Evolutionary conservation across 116 monocot species (phyloP).

Genomic region (Zostera marina): DNA sequence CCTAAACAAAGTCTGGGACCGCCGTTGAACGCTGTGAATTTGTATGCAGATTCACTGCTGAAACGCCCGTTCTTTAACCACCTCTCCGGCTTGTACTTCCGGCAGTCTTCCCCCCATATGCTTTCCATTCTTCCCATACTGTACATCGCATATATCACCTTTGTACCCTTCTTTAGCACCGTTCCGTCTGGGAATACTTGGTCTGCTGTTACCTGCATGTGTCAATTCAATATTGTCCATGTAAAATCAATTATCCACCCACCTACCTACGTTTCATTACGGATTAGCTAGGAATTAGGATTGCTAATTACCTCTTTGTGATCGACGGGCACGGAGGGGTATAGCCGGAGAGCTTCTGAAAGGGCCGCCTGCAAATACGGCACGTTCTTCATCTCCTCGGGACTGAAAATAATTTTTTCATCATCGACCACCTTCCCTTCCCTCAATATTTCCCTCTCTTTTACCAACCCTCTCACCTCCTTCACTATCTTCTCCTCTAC

Average conservation of each 20-base stretch:
- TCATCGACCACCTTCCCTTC: background rate
- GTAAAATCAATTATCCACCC: too few species aligned
- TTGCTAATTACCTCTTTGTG: constrained; percentile 79
- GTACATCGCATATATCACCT: constrained; percentile 81
- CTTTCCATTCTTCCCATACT: constrained; percentile 88
- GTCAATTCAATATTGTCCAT: too few species aligned
- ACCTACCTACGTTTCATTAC: too few species aligned
- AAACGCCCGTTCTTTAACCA: constrained; percentile 72
- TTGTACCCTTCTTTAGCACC: constrained; percentile 72
- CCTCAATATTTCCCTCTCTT: constrained; percentile 14
- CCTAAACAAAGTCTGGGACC: constrained; percentile 79
- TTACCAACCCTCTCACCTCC: constrained; percentile 36
- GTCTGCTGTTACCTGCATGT: constrained; percentile 54
- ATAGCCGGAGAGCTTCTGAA: constrained; percentile 69
- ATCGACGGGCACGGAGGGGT: constrained; percentile 85
- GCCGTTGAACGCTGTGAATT: constrained; percentile 87
- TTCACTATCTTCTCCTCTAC: constrained; percentile 53
- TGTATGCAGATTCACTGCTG: constrained; percentile 75
- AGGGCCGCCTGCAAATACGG: constrained; percentile 83
- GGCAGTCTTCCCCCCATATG: constrained; percentile 85
- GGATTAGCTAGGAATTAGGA: too few species aligned
- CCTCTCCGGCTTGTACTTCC: constrained; percentile 76
- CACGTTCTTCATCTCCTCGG: constrained; percentile 93
- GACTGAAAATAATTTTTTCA: constrained; percentile 35
- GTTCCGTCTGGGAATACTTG: constrained; percentile 84